phyloP scores from a whole-genome alignment of 768 basidiomycete species.

The Terana coerulea region DNA sequence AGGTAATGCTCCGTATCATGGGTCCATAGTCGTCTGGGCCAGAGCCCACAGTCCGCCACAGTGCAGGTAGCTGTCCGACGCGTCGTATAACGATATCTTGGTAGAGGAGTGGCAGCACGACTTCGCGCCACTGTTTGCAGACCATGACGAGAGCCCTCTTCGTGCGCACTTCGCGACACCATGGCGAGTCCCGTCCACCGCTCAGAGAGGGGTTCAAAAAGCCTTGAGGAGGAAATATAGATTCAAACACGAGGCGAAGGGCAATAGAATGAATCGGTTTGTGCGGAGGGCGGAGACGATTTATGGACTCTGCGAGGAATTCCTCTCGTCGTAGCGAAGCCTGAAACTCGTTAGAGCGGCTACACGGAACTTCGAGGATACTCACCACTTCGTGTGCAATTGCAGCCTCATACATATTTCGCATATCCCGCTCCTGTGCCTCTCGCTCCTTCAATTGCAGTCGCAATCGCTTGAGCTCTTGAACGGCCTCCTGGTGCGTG shows the following conservation, averaged over 20 bases:
- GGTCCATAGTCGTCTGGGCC: not conserved
- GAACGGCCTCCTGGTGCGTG: not conserved
- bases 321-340: not conserved
- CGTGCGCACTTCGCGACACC: not conserved
- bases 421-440: no score
- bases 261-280: not conserved
- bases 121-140: not conserved
- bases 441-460: no score
- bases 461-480: not conserved
- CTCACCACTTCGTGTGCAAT: no score
- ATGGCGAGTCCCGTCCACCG: not conserved
- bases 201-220: not conserved
- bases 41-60: not conserved
- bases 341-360: not conserved
- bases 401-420: no score
- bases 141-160: not conserved
- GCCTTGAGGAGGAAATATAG: not conserved
- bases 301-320: not conserved
- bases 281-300: not conserved
- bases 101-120: constrained; percentile 3
- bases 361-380: no score
- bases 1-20: not conserved
- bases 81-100: constrained; percentile 2
- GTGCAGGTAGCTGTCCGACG: constrained; percentile 3
- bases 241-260: not conserved